Base-by-base conservation (phyloP, 306 rosid species). In the Pyrus pyrifolia region DNA sequence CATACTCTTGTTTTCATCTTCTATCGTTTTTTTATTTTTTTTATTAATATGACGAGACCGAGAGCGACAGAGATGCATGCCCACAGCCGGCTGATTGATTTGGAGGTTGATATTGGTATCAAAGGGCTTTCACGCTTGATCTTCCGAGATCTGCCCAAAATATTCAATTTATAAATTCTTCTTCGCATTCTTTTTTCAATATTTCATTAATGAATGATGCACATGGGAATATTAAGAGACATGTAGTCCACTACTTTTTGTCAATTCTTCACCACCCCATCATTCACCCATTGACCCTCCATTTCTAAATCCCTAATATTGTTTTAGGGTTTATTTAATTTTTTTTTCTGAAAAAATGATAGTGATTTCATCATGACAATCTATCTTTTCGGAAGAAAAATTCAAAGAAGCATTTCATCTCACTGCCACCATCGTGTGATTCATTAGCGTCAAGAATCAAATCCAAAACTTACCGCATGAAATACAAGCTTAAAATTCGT, bases 231-330 rank as follows among this genome's bases (percentile, higher is more conserved):
- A 60, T 67, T 22, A 45, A 52, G 73, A 58, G 69, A 74, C 85
- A 82, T 69, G 85, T 61, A 73, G 57, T 78, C 82, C 85, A 82
- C 82, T 78, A 74, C 85, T 74, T 53, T 5, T 21, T 53, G 69
- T 63, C 64, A 68, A 49, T 72, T 66, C 53, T 53, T 72, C 44
- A 21, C 17, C 62, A 58, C 29, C 22, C 51, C 65, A 44, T 73
- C 49, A 55, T 42, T 57, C 44, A 30, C 44, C 4, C 78, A 62
- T 45, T 62, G 61, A 73, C 69, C 42, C 72, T 72, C 69, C 33
- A 23, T 8, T 64, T 2, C 19, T 64, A 27, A 19, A 8, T 10
- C 3, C 21, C 18, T 52, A n/a, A 21, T 11, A 57, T 49, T 30
- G 6, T 46, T 38, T 64, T 8, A 8, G 22, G 22, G 2, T n/a